Evolutionary conservation across 73 alveolate genomes (phyloP).

Genomic region (Uronychia binucleata): DNA sequence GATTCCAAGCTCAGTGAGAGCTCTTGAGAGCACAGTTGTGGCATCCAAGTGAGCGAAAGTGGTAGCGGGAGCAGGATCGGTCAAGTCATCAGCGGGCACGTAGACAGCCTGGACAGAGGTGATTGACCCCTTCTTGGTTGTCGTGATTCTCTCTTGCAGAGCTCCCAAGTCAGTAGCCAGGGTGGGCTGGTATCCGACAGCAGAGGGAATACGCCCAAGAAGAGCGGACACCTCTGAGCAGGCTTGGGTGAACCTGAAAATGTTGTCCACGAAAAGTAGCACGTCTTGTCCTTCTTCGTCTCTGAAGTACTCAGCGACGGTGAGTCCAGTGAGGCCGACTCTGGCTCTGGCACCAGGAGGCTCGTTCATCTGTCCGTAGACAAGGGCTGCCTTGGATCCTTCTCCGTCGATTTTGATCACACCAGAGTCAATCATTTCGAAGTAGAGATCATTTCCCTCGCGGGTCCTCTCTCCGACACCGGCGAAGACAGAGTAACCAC

Average conservation of each 20-base stretch:
- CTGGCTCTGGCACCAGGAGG: conserved; percentile 99
- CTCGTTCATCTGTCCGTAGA: conserved; percentile 98
- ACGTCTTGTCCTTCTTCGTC: conserved; percentile 98
- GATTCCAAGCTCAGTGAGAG: conserved; percentile 94
- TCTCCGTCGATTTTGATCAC: conserved; percentile 59
- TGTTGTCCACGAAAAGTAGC: conserved; percentile 96
- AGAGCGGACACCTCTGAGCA: conserved; percentile 99
- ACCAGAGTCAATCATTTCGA: conserved; percentile 91
- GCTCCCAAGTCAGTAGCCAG: conserved; percentile 97
- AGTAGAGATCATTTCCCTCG: conserved; percentile 93
- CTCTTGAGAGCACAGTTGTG: conserved; percentile 94
- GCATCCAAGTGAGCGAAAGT: conserved; percentile 99
- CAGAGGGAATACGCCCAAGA: conserved; percentile 98
- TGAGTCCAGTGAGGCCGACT: conserved; percentile 95
- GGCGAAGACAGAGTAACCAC: conserved; percentile 98
- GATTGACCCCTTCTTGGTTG: conserved; percentile 97
- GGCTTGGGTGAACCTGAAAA: conserved; percentile 98
- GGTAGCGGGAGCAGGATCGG: conserved; percentile 99
- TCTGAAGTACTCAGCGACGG: conserved; percentile 98
- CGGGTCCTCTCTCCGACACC: conserved; percentile 97
- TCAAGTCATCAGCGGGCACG: conserved; percentile 97
- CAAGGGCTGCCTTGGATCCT: conserved; percentile 94
- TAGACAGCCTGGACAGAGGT: conserved; percentile 98
- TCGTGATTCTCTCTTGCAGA: conserved; percentile 95
- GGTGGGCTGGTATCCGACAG: conserved; percentile 99